These are phyloP conservation scores for Calonectria pteridis DNA, from an alignment of 2,329 filamentous ascomycete species.

Conservation along the genomic window DNA sequence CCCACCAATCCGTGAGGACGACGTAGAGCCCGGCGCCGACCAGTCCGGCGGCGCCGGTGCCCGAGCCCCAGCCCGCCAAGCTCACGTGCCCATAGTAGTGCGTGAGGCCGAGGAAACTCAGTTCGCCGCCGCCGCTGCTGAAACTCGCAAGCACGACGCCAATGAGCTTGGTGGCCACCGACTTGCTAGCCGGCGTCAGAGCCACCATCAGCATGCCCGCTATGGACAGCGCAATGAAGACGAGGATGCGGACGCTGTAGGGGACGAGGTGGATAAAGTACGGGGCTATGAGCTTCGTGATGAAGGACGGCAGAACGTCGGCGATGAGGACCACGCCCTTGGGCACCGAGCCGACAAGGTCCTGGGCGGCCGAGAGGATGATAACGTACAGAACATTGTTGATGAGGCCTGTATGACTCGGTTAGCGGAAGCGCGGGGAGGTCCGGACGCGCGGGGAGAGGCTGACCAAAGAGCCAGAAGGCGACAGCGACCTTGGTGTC, in stretches of 20 bases:
- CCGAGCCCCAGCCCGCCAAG: slow-evolving; percentile 91
- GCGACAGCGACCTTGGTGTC: slow-evolving; percentile 80
- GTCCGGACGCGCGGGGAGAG: neutral
- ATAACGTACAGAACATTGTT: slow-evolving; percentile 99
- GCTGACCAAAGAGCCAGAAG: slow-evolving; percentile 92
- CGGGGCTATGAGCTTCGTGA: slow-evolving; percentile 88
- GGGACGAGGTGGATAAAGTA: slow-evolving; percentile 94
- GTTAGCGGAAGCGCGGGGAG: slow-evolving; percentile 19
- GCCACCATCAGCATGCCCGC: slow-evolving; percentile 91
- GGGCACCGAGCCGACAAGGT: slow-evolving; percentile 92
- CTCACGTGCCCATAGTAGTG: slow-evolving; percentile 93
- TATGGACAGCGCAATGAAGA: slow-evolving; percentile 82
- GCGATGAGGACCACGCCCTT: slow-evolving; percentile 94
- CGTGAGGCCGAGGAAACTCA: slow-evolving; percentile 91
- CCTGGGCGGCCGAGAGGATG: slow-evolving; percentile 93
- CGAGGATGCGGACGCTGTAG: slow-evolving; percentile 79
- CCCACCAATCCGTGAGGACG: slow-evolving; percentile 83
- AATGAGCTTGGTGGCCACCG: slow-evolving; percentile 80
- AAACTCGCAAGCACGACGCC: slow-evolving; percentile 89
- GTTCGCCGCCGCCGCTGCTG: slow-evolving; percentile 87
- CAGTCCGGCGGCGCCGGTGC: slow-evolving; percentile 89
- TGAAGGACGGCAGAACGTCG: slow-evolving; percentile 90
- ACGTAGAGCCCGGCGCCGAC: slow-evolving; percentile 91
- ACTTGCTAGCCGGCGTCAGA: slow-evolving; percentile 74
- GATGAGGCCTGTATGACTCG: slow-evolving; percentile 63